Evolutionary conservation across 140 eudicot genomes (phyloP), one percentile per base, ranked within the genome.

Genomic region (Cichorium intybus): DNA sequence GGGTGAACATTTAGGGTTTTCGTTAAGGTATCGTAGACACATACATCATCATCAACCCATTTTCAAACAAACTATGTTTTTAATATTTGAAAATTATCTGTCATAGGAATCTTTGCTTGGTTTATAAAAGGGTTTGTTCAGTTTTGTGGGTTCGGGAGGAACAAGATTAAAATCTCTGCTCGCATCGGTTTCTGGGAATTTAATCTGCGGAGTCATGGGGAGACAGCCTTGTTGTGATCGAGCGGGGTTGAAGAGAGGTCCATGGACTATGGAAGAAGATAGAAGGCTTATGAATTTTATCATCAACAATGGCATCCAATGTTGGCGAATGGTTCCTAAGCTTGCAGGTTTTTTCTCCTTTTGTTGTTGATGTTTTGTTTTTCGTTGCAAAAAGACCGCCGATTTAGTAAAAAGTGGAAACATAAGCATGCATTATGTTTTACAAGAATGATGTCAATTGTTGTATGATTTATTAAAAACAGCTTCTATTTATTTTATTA

Each of bases 251-350:
- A 88, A 88, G 74, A 82, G 87, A 75, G 96, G 96, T 70, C 96
- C 94, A 34, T 88, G 96, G 96, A 80, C 80, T 2, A 80, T 74
- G 68, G 96, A 88, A 55, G 96, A 88, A 85, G 96, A 88, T 73
- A 79, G 73, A 50, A 88, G 74, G 60, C 94, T 85, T 23, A 73
- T 78, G 71, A 82, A 56, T 61, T 88, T 82, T 51, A 85, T 85
- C 64, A 55, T 84, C 70, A 78, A 62, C 61, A 88, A 88, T 56
- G 96, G 96, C 39, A 82, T 85, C 60, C 87, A 77, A 12, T 85
- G 96, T 59, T 88, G 96, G 96, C 68, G 96, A 75, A 82, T 66
- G 74, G 85, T 88, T 58, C 96, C 94, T 26, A 85, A 82, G 77
- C 94, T 85, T 56, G 87, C 96, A 80, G 96, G 96, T 88, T 15